A percentile compares a stretch with the other conserved stretches of the same genome.
Conservation (phyloP, 805 yeast species). For the Monosporozyma solicola region DNA sequence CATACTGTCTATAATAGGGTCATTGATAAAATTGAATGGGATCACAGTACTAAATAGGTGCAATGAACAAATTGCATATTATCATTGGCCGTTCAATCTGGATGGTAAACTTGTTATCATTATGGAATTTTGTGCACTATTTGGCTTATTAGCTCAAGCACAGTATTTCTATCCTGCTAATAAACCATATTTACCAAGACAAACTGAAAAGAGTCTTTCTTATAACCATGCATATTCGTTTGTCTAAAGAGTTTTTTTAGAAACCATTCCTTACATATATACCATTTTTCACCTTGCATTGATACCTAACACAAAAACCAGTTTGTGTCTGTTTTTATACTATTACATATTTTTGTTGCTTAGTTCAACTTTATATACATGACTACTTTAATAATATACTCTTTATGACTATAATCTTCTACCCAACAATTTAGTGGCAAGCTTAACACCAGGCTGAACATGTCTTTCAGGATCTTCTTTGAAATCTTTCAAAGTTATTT, state of each 20-base stretch:
- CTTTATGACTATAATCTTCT: conserved; percentile 36
- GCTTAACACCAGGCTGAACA: conserved; percentile 51
- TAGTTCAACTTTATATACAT: background rate
- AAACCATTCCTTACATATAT: too few relatives aligned
- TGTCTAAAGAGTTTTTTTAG: background rate
- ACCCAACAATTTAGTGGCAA: conserved; percentile 58
- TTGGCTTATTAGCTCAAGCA: conserved; percentile 21
- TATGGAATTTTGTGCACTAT: conserved; percentile 11
- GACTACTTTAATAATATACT: background rate
- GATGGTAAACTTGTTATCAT: conserved; percentile 13
- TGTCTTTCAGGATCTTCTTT: conserved; percentile 48
- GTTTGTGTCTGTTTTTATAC: background rate
- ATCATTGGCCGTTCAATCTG: conserved; percentile 18
- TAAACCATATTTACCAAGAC: conserved; percentile 16
- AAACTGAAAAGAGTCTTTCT: conserved; percentile 1
- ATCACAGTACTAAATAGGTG: background rate
- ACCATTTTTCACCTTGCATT: background rate
- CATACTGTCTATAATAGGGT: conserved; percentile 4
- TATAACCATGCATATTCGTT: background rate
- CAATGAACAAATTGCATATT: conserved; percentile 7
- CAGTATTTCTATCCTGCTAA: conserved; percentile 15
- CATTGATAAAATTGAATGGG: conserved; percentile 4
- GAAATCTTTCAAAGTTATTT: conserved; percentile 53
- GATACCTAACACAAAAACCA: background rate
- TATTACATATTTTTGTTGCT: background rate